phyloP scores from a whole-genome alignment of 768 basidiomycete genomes.

The Leccinum barrowsii region DNA sequence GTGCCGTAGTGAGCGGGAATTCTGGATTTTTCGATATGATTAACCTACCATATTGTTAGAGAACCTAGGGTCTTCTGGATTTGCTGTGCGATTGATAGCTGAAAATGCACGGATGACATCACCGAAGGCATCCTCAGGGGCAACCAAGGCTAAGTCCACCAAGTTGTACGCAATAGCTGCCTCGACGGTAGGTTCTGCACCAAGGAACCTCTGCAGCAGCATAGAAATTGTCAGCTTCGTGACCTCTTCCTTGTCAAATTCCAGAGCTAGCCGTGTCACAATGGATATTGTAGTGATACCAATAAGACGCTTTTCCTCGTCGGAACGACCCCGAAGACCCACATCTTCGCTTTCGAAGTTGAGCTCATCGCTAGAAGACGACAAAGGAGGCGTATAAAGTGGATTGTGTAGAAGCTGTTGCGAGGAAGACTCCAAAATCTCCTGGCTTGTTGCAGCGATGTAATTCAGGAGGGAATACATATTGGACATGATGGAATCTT shows the following conservation, averaged over 20 bases:
- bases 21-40: not conserved
- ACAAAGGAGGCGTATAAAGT: slow-evolving; percentile 32
- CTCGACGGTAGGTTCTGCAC: slow-evolving; percentile 84
- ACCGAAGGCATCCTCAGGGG: slow-evolving; percentile 70
- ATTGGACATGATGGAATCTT: slow-evolving; percentile 89
- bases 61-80: slow-evolving; percentile 82
- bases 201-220: slow-evolving; percentile 82
- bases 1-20: not conserved
- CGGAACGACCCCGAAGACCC: slow-evolving; percentile 64
- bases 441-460: slow-evolving; percentile 80
- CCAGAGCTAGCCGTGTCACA: slow-evolving; percentile 82
- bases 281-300: slow-evolving; percentile 91
- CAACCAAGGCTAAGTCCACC: slow-evolving; percentile 81
- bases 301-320: slow-evolving; percentile 81
- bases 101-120: slow-evolving; percentile 88
- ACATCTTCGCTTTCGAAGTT: slow-evolving; percentile 58
- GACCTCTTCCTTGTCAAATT: slow-evolving; percentile 85
- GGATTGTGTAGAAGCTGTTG: slow-evolving; percentile 42
- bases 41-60: slow-evolving; percentile 81
- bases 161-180: slow-evolving; percentile 90
- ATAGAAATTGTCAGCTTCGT: slow-evolving; percentile 88
- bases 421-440: slow-evolving; percentile 53
- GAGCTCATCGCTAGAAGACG: slow-evolving; percentile 41
- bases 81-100: slow-evolving; percentile 77
- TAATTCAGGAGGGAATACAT: slow-evolving; percentile 96